Evolutionary conservation across 768 basidiomycete genomes (phyloP), one percentile per base, ranked within the genome.

Genomic region (Rubroboletus satanas): DNA sequence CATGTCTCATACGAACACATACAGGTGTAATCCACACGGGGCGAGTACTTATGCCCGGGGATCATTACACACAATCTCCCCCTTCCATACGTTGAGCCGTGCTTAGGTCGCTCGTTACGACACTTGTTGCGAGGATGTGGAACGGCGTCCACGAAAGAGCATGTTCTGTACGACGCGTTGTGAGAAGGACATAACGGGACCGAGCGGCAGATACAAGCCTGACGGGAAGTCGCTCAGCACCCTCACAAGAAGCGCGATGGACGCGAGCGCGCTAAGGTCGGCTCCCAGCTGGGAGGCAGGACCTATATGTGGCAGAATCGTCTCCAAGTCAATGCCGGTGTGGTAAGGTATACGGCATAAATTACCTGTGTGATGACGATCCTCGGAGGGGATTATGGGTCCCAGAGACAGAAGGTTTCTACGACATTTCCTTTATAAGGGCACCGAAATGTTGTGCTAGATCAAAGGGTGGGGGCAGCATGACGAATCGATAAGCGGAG

Each of bases 241-340:
- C 82, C 80, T 74, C 73, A 77, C 75, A 78, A 78, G 77, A 87
- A 85, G 82, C 85, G 84, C 83, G 85, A 85, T 85, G 82, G 80
- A 83, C 70, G 80, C 83, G 77, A 79, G 70, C 74, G 78, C 74
- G 77, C 74, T 74, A 70, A 74, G 76, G 74, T 73, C 73, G 77
- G 75, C 74, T 74, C 67, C 62, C 66, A 69, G 72, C 69, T 74
- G 74, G 68, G 58, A 77, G 76, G 74, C 32, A 70, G 60, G 66
- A 61, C 66, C 70, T 72, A 53, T 38, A 51, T 33, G 36, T 44
- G 46, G 55, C 17, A 32, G 44, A 36, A 37, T 54, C 42, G 51
- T 31, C 54, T 36, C 50, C 49, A 44, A 49, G 56, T 64, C 45
- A 64, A 50, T 31, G 32, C 32, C 11, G 29, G 49, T 38, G 39